Evolutionary conservation across 805 yeast genomes (phyloP).

Genomic region (Blastobotrys attinorum): DNA sequence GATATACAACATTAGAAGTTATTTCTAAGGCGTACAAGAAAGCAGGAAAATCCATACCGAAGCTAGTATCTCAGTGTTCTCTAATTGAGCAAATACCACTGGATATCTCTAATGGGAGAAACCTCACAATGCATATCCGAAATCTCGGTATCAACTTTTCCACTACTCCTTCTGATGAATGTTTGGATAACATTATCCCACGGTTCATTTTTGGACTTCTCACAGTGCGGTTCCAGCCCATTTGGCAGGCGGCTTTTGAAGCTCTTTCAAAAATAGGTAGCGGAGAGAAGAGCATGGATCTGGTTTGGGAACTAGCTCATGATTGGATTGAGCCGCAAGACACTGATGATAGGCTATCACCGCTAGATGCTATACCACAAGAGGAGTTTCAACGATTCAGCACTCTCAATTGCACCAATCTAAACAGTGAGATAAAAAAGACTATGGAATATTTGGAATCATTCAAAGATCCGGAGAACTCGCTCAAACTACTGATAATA

Average conservation of each 20-base stretch:
- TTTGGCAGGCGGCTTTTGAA: constrained; percentile 72
- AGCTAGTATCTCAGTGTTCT: constrained; percentile 13
- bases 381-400: constrained; percentile 13
- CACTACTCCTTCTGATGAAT: constrained; percentile 23
- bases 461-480: not conserved
- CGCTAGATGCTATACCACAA: not conserved
- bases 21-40: constrained; percentile 8
- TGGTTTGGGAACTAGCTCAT: constrained; percentile 50
- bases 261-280: constrained; percentile 40
- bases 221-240: constrained; percentile 70
- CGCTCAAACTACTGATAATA: not conserved
- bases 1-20: constrained; percentile 43
- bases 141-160: constrained; percentile 41
- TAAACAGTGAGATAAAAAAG: constrained; percentile 6
- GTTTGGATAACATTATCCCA: constrained; percentile 31
- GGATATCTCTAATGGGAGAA: constrained; percentile 63
- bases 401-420: constrained; percentile 11
- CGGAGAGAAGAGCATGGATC: constrained; percentile 30
- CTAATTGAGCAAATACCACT: constrained; percentile 68
- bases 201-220: constrained; percentile 61
- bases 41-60: constrained; percentile 6
- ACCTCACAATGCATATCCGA: constrained; percentile 61
- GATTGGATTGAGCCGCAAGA: constrained; percentile 26
- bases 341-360: not conserved
- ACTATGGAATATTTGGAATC: not conserved